Percentiles rank a stretch among this genome's conserved stretches.
These are phyloP conservation scores for Craspedostauros australis DNA, from an alignment of 108 stramenopile genomes.

Conservation along the genomic window DNA sequence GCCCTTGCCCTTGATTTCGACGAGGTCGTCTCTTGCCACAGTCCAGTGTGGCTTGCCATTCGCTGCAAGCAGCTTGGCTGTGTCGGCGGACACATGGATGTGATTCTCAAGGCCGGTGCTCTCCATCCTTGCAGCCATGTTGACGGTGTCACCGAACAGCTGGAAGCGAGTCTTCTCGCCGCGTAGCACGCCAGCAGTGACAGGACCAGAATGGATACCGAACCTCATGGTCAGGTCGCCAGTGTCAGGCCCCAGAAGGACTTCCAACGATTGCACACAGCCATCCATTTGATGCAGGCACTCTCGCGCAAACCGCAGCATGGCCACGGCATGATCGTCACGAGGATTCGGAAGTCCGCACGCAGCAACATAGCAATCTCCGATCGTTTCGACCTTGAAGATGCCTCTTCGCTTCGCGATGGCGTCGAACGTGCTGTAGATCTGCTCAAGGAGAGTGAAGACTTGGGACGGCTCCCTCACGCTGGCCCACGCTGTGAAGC, in stretches of 20 bases:
- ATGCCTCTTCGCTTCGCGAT: too few species aligned
- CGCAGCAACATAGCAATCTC: constrained; percentile 47
- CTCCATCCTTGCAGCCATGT: constrained; percentile 44
- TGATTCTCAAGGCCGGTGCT: constrained; percentile 18
- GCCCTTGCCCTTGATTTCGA: constrained; percentile 10
- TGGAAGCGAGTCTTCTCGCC: constrained; percentile 45
- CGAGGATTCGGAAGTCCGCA: constrained; percentile 11
- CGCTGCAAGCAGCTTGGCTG: constrained; percentile 23
- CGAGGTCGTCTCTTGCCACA: constrained; percentile 1
- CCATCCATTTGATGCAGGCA: constrained; percentile 26
- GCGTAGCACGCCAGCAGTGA: constrained; percentile 43
- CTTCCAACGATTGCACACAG: constrained; percentile 1
- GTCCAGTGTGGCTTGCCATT: constrained; percentile 14
- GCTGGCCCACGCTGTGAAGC: too few species aligned
- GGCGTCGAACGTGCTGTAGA: too few species aligned
- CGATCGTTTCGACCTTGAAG: too few species aligned
- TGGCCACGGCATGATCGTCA: constrained; percentile 33
- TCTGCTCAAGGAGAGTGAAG: too few species aligned
- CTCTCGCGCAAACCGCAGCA: constrained; percentile 28
- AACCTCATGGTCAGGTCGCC: constrained; percentile 26
- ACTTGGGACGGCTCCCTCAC: constrained; percentile 59
- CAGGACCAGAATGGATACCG: constrained; percentile 41
- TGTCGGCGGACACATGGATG: constrained; percentile 36
- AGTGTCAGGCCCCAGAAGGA: constrained; percentile 22
- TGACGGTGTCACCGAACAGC: constrained; percentile 51